Conservation (phyloP, 306 rosid species). For the Medicago truncatula region DNA sequence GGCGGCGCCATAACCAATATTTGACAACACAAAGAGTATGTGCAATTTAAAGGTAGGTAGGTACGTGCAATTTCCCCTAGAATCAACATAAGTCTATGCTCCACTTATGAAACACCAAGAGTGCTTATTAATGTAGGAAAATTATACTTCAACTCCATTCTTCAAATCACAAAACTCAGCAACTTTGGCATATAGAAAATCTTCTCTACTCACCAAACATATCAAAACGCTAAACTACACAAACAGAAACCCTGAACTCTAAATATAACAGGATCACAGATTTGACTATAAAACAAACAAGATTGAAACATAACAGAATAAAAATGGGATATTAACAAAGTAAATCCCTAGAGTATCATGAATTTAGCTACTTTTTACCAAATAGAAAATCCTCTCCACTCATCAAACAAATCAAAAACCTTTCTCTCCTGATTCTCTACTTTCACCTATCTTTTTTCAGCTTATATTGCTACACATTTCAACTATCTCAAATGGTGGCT, state of each 20-base stretch:
- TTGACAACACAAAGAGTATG: no score
- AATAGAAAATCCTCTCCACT: background rate
- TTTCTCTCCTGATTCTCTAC: background rate
- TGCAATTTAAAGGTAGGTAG: background rate
- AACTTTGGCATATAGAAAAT: constrained; percentile 16
- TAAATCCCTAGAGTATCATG: no score
- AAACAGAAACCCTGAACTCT: no score
- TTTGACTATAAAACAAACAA: no score
- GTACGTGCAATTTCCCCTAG: background rate
- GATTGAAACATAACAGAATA: no score
- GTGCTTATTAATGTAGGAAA: background rate
- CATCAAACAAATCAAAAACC: constrained; percentile 6
- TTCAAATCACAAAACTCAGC: constrained; percentile 18
- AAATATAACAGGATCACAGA: no score
- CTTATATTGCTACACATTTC: background rate
- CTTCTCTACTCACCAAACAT: background rate
- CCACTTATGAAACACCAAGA: background rate
- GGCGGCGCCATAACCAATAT: no score
- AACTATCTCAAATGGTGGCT: background rate
- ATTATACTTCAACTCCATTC: constrained; percentile 23
- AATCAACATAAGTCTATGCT: constrained; percentile 18
- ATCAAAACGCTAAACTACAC: background rate
- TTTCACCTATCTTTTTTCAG: background rate
- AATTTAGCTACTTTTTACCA: constrained; percentile 13
- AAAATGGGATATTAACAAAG: no score